phyloP scores from a whole-genome alignment of 257 asterid genomes.

The Thymus quinquecostatus region DNA sequence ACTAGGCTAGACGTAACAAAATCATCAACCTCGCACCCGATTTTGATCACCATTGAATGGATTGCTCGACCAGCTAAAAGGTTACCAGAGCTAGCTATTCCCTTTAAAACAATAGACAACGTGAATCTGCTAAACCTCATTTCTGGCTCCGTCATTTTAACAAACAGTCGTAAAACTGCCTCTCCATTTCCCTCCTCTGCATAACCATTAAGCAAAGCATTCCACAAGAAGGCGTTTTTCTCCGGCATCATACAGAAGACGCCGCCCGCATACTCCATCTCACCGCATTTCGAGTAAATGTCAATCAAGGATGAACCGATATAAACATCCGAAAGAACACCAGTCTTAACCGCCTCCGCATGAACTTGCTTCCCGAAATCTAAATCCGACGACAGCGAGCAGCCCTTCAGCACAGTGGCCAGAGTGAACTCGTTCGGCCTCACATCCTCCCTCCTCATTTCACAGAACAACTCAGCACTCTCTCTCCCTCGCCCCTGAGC shows the following conservation, averaged over 20 bases:
- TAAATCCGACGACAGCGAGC: slow-evolving; percentile 62
- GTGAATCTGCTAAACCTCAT: slow-evolving; percentile 63
- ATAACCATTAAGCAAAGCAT: slow-evolving; percentile 78
- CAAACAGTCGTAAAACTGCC: slow-evolving; percentile 59
- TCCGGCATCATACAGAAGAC: slow-evolving; percentile 69
- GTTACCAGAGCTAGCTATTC: slow-evolving; percentile 56
- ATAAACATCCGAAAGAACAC: slow-evolving; percentile 61
- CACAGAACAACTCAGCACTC: slow-evolving; percentile 57
- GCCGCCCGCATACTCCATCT: slow-evolving; percentile 60
- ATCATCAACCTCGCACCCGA: slow-evolving; percentile 64
- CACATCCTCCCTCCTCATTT: slow-evolving; percentile 65
- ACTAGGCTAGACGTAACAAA: slow-evolving; percentile 70
- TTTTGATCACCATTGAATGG: slow-evolving; percentile 69
- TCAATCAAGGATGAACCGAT: slow-evolving; percentile 77
- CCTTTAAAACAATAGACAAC: slow-evolving; percentile 72
- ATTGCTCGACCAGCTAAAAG: slow-evolving; percentile 59
- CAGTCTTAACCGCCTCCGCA: slow-evolving; percentile 67
- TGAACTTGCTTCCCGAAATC: slow-evolving; percentile 77
- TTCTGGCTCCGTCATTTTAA: slow-evolving; percentile 58
- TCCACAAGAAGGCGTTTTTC: slow-evolving; percentile 77
- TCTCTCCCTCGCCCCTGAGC: slow-evolving; percentile 63
- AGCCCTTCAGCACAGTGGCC: slow-evolving; percentile 74
- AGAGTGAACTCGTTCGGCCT: slow-evolving; percentile 78
- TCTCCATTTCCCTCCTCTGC: slow-evolving; percentile 70
- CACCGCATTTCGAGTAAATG: slow-evolving; percentile 70